Evolutionary conservation across 306 rosid genomes (phyloP), one percentile per base, ranked within the genome.

Genomic region (Vigna angularis): DNA sequence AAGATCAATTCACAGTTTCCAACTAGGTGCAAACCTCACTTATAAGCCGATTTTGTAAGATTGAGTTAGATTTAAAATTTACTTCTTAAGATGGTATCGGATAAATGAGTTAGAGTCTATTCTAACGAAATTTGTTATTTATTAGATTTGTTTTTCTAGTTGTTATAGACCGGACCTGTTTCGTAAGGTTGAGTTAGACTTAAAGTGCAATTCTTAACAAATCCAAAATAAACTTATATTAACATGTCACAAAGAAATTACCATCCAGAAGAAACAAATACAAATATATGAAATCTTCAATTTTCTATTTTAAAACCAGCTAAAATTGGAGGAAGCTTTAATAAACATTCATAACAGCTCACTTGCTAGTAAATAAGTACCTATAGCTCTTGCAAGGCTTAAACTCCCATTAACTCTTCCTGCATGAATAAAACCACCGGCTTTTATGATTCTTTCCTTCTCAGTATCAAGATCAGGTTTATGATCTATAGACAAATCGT

Each of bases 321-420:
- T 3, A 68, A 68, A 47, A 57, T 51, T 69, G 63, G 55, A 47
- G 30, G 55, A 52, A 75, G 32, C 28, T 58, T 30, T 6, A 51
- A 49, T 49, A 26, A 36, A 67, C 36, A 62, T 68, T 30, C 20
- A 73, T 28, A 48, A 70, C 57, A 71, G 42, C 44, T 48, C 48
- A 15, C 34, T 34, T 14, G 55, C 42, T 24, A 38, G 52, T 66
- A 49, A 80, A 30, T 36, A 68, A 51, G 66, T 80, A 90, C 97
- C 98, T 82, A 94, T 91, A 73, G 98, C 98, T 82, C 98, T 89
- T 71, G 98, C 94, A 62, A 94, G 98, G 82, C 92, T 94, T 83
- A 94, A 87, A 87, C 89, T 91, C 83, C 98, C 98, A 88, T 94
- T 94, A 79, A 94, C 91, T 71, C 98, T 86, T 77, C 98, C 97